Evolutionary conservation across 306 rosid species (phyloP), one percentile per base, ranked within the genome.

Genomic region (Ammopiptanthus mongolicus): DNA sequence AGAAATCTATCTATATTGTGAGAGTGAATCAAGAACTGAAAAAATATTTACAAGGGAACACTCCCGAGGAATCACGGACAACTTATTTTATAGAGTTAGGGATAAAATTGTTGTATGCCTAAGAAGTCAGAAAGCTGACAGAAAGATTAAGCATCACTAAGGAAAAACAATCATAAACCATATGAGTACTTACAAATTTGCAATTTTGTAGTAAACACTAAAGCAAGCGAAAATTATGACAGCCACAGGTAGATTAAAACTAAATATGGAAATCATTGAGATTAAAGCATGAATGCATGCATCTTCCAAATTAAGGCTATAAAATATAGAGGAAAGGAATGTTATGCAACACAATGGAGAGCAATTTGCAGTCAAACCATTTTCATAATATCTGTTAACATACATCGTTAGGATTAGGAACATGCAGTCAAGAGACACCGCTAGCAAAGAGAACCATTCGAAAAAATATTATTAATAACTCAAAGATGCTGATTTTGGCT

Each of bases 131-230:
- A 73, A 3, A 73, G 69, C 74, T 57, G 44, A 66, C 51, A 50
- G 73, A 73, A 55, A 37, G 18, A 76, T 8, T 46, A 74, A 73
- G 77, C 77, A 66, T 66, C 64, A 13, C 36, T n/a, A 36, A 60
- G 71, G 78, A 37, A 53, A 60, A 68, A 33, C 61, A 50, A 73
- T 44, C 57, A 48, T 1, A 75, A 37, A 74, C 60, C 42, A 50
- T 22, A 33, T 5, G 9, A 46, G n/a, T 66, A 59, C 21, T 48
- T 8, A 34, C 65, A 36, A 69, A 67, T 44, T 22, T 29, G 19
- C 57, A 55, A 6, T 17, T 23, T 23, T 29, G n/a, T 56, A 42
- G 11, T 25, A 39, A 62, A 13, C 56, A 69, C 19, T 41, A 42
- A 65, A 37, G 65, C 52, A 42, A 46, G 17, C 5, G 31, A 36